phyloP scores from a whole-genome alignment of 768 basidiomycete genomes.

The Suillus subaureus region DNA sequence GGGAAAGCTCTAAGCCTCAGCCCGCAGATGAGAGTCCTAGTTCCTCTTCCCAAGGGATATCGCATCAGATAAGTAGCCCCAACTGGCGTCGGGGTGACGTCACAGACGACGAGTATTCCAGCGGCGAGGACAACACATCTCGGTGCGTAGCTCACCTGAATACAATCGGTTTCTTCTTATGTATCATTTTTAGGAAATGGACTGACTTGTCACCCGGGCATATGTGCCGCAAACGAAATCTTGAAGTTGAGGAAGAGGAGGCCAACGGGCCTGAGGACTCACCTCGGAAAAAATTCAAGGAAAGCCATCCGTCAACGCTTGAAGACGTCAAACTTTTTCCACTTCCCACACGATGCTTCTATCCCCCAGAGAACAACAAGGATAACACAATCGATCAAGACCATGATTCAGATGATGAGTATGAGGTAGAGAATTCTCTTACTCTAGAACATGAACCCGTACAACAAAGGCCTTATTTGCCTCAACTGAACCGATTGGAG shows the following conservation, averaged over 20 bases:
- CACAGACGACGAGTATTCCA: not conserved
- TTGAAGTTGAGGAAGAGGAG: not conserved
- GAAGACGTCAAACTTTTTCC: not conserved
- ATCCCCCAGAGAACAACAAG: not conserved
- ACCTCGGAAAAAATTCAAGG: not conserved
- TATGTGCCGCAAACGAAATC: not conserved
- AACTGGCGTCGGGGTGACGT: not conserved
- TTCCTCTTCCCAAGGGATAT: not conserved
- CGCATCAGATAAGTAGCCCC: not conserved
- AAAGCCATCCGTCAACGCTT: not conserved
- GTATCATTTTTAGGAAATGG: not conserved
- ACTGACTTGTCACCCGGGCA: not conserved
- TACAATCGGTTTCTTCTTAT: not conserved
- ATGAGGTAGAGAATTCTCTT: conserved; percentile 4
- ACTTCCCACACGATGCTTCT: not conserved
- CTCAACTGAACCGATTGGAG: not conserved
- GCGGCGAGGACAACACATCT: not conserved
- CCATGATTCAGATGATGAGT: not conserved
- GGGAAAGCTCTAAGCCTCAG: not conserved
- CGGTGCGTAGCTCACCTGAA: not conserved
- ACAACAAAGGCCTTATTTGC: not conserved
- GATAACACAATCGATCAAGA: not conserved
- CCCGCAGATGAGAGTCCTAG: not conserved
- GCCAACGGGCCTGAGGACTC: not conserved
- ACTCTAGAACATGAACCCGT: not conserved